Conservation (phyloP, 257 asterid genomes). For the Solanum corneliomulleri region DNA sequence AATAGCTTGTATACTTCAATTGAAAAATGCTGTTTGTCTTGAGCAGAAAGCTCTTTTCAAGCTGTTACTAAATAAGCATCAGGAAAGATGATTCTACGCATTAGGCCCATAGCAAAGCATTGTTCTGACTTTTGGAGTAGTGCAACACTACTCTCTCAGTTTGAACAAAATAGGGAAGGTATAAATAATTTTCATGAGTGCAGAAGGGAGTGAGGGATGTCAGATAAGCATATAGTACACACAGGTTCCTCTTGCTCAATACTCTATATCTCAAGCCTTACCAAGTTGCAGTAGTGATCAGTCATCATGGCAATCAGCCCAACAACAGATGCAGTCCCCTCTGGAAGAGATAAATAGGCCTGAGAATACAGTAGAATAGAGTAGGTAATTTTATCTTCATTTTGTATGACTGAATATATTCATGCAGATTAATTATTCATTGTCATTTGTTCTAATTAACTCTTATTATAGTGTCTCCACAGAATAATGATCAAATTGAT, state of each 20-base stretch:
- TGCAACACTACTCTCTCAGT: neutral
- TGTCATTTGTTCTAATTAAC: neutral
- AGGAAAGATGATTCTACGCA: neutral
- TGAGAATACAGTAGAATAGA: constrained; percentile 22
- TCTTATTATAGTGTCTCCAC: neutral
- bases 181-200: neutral
- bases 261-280: constrained; percentile 13
- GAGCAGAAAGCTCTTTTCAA: neutral
- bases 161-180: neutral
- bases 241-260: neutral
- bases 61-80: neutral
- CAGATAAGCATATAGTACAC: neutral
- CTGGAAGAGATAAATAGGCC: constrained; percentile 97
- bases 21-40: neutral
- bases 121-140: neutral
- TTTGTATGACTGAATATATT: neutral
- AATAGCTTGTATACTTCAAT: neutral
- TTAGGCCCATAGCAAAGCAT: neutral
- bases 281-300: constrained; percentile 90
- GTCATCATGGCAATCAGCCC: constrained; percentile 97
- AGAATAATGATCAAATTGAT: neutral
- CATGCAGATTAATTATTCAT: neutral
- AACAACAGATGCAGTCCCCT: constrained; percentile 81
- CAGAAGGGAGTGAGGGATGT: neutral
- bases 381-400: neutral